phyloP scores from a whole-genome alignment of 225 moss, liverwort and hornwort genomes.

The Physcomitrium patens region DNA sequence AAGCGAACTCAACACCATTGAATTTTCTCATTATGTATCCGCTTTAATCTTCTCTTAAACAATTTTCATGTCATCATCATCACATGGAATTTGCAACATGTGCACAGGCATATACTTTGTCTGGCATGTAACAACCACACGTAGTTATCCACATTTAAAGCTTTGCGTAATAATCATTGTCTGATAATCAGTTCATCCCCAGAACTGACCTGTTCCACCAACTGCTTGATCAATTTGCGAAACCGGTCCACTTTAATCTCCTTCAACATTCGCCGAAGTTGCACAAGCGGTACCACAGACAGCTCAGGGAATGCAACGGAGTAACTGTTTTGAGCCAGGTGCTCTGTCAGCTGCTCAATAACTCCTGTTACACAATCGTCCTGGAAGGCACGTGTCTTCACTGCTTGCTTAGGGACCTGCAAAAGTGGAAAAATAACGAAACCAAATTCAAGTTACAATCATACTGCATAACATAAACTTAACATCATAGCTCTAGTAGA shows the following conservation, averaged over 20 bases:
- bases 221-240: slow-evolving; percentile 80
- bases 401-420: slow-evolving; percentile 70
- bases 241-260: slow-evolving; percentile 81
- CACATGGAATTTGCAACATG: not conserved
- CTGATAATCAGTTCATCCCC: not conserved
- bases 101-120: not conserved
- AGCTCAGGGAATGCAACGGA: slow-evolving; percentile 90
- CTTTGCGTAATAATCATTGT: not conserved
- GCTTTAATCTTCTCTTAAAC: not conserved
- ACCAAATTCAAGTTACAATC: not conserved
- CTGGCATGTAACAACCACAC: not conserved
- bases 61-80: not conserved
- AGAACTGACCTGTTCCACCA: slow-evolving; percentile 74
- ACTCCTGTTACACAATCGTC: slow-evolving; percentile 87
- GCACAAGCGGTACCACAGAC: slow-evolving; percentile 81
- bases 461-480: not conserved
- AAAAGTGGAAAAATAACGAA: slow-evolving; percentile 1
- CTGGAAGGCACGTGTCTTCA: slow-evolving; percentile 86
- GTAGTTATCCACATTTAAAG: not conserved
- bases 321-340: slow-evolving; percentile 89
- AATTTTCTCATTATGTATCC: not conserved
- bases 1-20: not conserved
- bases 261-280: slow-evolving; percentile 81
- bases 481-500: not conserved
- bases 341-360: slow-evolving; percentile 80